Percentiles rank a stretch among this genome's conserved stretches.
Evolutionary conservation across 2,329 filamentous ascomycete species (phyloP).

Genomic region (Aspergillus pseudonomiae): DNA sequence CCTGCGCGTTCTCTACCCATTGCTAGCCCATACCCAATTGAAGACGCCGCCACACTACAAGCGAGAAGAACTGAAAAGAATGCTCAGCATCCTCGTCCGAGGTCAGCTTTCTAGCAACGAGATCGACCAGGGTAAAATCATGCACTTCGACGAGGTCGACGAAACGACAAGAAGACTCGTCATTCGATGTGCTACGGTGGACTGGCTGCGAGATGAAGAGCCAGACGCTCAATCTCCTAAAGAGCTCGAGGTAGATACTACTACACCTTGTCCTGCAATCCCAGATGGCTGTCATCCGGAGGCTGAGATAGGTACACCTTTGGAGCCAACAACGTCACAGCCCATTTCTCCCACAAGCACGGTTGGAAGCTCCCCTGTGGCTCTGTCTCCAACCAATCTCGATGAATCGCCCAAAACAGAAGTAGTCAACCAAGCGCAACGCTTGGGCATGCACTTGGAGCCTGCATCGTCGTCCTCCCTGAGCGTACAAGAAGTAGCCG

Average conservation of each 20-base stretch:
- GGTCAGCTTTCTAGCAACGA: slow-evolving; percentile 67
- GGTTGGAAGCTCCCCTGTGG: slow-evolving; percentile 47
- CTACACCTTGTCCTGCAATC: neutral
- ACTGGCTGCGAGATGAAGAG: slow-evolving; percentile 47
- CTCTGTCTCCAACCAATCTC: slow-evolving; percentile 44
- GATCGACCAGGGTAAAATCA: slow-evolving; percentile 47
- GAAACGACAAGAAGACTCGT: slow-evolving; percentile 54
- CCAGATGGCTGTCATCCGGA: slow-evolving; percentile 14
- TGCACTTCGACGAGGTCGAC: slow-evolving; percentile 54
- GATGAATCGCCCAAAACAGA: neutral
- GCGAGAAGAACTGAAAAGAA: slow-evolving; percentile 75
- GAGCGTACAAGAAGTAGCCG: slow-evolving; percentile 77
- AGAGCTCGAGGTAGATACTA: slow-evolving; percentile 13
- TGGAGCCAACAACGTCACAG: slow-evolving; percentile 39
- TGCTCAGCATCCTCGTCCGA: slow-evolving; percentile 72
- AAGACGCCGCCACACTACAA: slow-evolving; percentile 89
- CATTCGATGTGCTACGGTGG: slow-evolving; percentile 48
- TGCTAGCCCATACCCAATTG: slow-evolving; percentile 89
- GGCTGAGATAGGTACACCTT: slow-evolving; percentile 25
- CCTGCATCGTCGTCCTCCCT: slow-evolving; percentile 71
- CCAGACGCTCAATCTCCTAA: neutral
- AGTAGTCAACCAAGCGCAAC: slow-evolving; percentile 27
- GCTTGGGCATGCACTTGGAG: slow-evolving; percentile 71
- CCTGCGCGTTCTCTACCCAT: slow-evolving; percentile 84
- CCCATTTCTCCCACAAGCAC: slow-evolving; percentile 36